These are phyloP conservation scores for Asclepias syriaca DNA, from an alignment of 257 asterid genomes.

Conservation along the genomic window DNA sequence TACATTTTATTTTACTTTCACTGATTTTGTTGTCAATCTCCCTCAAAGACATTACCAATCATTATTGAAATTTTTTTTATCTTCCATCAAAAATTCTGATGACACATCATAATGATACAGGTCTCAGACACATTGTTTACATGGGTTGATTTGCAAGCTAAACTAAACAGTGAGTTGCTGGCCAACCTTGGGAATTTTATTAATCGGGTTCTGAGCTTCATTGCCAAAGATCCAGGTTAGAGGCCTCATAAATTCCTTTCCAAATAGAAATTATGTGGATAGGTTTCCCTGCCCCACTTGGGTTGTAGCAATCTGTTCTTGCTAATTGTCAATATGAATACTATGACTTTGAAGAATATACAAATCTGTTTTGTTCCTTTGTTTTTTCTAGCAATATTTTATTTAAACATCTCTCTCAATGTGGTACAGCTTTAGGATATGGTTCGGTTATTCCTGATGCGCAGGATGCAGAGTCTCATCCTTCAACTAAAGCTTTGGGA, in stretches of 20 bases:
- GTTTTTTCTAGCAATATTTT: background rate
- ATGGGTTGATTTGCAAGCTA: conserved; percentile 95
- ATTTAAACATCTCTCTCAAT: background rate
- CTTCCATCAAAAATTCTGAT: background rate
- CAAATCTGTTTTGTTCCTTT: background rate
- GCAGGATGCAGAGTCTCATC: conserved; percentile 64
- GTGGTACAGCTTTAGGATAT: conserved; percentile 71
- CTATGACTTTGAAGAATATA: background rate
- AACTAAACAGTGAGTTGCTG: conserved; percentile 74
- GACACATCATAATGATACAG: conserved; percentile 24
- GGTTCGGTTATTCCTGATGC: conserved; percentile 86
- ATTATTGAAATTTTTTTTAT: background rate
- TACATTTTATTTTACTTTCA: background rate
- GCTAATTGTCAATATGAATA: background rate
- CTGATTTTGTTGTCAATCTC: background rate
- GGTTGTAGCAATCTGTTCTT: background rate
- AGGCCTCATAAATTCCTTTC: background rate
- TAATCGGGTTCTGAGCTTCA: conserved; percentile 92
- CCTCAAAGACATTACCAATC: background rate
- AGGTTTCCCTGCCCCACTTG: background rate
- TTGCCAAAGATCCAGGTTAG: conserved; percentile 82
- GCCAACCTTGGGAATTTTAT: conserved; percentile 86
- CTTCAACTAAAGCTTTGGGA: conserved; percentile 59
- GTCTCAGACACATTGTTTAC: conserved; percentile 92
- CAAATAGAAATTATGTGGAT: background rate